These are phyloP conservation scores for Salvia hispanica DNA, from an alignment of 257 asterid species.

Conservation along the genomic window DNA sequence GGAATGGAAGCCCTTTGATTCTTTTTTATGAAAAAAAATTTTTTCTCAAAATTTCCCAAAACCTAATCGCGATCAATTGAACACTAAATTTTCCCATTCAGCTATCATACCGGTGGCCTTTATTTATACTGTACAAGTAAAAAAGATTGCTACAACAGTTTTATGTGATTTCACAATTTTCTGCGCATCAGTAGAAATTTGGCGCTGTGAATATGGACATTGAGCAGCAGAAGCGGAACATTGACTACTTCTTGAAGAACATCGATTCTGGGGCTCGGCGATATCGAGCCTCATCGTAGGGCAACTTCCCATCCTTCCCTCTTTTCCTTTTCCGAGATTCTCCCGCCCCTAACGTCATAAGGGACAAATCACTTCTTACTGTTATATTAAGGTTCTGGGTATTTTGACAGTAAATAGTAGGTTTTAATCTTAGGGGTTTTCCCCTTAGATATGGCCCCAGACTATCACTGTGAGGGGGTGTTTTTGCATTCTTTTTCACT, in stretches of 20 bases:
- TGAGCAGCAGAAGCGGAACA: constrained; percentile 82
- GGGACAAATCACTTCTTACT: constrained; percentile 41
- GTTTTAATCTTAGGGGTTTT: constrained; percentile 21
- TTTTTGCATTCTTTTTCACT: not conserved
- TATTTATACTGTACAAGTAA: not conserved
- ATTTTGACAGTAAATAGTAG: not conserved
- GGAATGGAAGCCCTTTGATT: too few relatives aligned
- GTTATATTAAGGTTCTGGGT: not conserved
- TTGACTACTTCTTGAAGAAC: constrained; percentile 79
- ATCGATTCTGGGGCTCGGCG: constrained; percentile 52
- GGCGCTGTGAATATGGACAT: constrained; percentile 61
- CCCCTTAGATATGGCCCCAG: constrained; percentile 1
- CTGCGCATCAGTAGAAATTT: constrained; percentile 26
- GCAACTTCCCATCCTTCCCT: constrained; percentile 96
- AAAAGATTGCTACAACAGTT: constrained; percentile 13
- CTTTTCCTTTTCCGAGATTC: constrained; percentile 94
- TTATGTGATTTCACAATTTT: not conserved
- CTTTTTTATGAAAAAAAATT: not conserved
- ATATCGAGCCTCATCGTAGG: constrained; percentile 59
- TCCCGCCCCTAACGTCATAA: constrained; percentile 64
- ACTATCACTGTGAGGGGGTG: not conserved
- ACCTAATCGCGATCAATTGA: constrained; percentile 30
- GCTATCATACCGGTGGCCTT: constrained; percentile 6
- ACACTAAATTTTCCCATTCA: constrained; percentile 32
- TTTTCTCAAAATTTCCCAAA: constrained; percentile 21